Evolutionary conservation across 192 early-diverging fungal genomes (phyloP), one percentile per base, ranked within the genome.

Genomic region (Coemansia sp.): DNA sequence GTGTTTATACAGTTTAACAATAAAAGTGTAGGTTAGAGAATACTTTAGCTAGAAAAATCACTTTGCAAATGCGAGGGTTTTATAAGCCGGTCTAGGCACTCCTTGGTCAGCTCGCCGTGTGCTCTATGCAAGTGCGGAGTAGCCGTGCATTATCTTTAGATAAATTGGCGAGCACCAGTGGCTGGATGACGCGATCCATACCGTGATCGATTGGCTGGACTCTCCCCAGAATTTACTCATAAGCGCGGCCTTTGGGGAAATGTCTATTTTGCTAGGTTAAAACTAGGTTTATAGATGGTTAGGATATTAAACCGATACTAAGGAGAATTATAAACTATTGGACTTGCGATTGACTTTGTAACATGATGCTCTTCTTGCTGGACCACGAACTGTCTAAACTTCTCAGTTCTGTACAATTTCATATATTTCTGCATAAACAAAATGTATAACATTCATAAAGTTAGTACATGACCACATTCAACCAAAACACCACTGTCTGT

Each of bases 71-170:
- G 11, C 2, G 11, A 2, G 14, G 14, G 11, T 4, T 45, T 45
- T 45, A 45, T 45, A 45, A n/a, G 41, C 15, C 41, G 41, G 15
- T 45, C 41, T 45, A 45, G 41, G 15, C 41, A n/a, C 41, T 15
- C 39, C 9, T 3, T 14, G 39, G 11, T 10, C 39, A 41, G 39
- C 39, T 14, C 29, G 29, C 29, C 29, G 29, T 32, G n/a, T 14
- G 60, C 11, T n/a, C 43, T 32, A 61, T 61, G 60, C 60, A 61
- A 61, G 14, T 27, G 60, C 60, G 60, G 60, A 61, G 60, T 61
- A 29, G 60, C 60, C 60, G 45, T 61, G 60, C 60, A 61, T 61
- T 29, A 55, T 29, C 24, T 41, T 41, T 21, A 35, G 14, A 21
- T 29, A 29, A 29, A 19, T 21, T 37, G 17, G 21, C 29, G 22